Evolutionary conservation across 768 basidiomycete species (phyloP), one percentile per base, ranked within the genome.

Genomic region (Lentinula boryana): DNA sequence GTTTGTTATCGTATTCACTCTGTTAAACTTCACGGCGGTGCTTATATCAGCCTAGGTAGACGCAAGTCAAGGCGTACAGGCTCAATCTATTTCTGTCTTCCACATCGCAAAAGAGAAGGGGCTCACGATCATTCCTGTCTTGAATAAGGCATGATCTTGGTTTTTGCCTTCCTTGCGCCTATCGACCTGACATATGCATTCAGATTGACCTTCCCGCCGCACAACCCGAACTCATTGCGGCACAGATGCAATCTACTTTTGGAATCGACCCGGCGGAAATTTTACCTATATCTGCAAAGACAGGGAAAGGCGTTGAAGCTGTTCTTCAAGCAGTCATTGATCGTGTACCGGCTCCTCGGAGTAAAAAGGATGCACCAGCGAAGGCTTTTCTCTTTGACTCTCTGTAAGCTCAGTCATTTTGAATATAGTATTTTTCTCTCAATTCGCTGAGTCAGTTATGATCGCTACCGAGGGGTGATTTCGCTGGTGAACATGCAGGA

Each of bases 41-140:
- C 48, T 36, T 12, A 16, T 27, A 38, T 13, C 35, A 36, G 68
- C 83, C 8, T 75, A 98, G 66, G 95, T 98, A 2, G 97, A 99
- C 69, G 93, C 93, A n/a, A 93, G 92, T 56, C 95, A 96, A 77
- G 97, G 97, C 16, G 87, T 99, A 7, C 97, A 99, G 73, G 97
- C 97, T 0, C 97, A 99, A 73, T 94, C 95, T 13, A 86, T 99
- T 57, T 96, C 93, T 0, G 96, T 98, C 4, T 95, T 91, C 66
- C 92, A 96, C 65, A 84, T 88, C 50, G 96, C 96, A 4, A 80
- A 78, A 69, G 93, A 95, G 68, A 80, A 86, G 40, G 87, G 89
- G 1, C 73, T 96, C 32, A 87, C 80, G 43, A 89, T 97, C 52
- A 89, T 97, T 52, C 94, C 95, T 9, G 89, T 98, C 21, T 76